Evolutionary conservation across 805 yeast genomes (phyloP).

Genomic region (Debaryomyces castellii): DNA sequence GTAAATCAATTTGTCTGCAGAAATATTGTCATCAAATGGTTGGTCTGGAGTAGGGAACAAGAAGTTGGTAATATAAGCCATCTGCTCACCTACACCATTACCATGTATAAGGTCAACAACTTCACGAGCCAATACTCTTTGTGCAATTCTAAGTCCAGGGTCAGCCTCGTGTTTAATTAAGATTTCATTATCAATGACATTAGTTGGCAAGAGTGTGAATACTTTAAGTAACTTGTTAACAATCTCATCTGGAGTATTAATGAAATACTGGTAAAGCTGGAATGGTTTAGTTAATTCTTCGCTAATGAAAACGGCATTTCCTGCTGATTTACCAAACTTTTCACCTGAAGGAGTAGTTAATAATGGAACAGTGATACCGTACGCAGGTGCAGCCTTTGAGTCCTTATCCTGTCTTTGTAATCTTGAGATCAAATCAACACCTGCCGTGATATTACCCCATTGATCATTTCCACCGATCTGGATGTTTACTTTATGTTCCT

Average conservation of each 20-base stretch:
- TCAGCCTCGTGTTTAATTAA: slow-evolving; percentile 51
- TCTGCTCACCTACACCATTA: slow-evolving; percentile 65
- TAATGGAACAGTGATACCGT: slow-evolving; percentile 87
- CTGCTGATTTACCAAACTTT: slow-evolving; percentile 96
- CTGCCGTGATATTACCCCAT: slow-evolving; percentile 98
- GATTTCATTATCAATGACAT: slow-evolving; percentile 51
- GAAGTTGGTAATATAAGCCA: slow-evolving; percentile 64
- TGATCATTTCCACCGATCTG: slow-evolving; percentile 98
- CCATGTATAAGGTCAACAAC: slow-evolving; percentile 90
- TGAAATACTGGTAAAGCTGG: slow-evolving; percentile 82
- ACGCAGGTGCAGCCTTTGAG: slow-evolving; percentile 35
- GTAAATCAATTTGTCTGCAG: slow-evolving; percentile 48
- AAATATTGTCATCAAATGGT: slow-evolving; percentile 44
- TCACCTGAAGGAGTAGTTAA: slow-evolving; percentile 86
- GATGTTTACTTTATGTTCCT: slow-evolving; percentile 54
- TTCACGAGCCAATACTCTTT: slow-evolving; percentile 75
- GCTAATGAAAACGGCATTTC: slow-evolving; percentile 91
- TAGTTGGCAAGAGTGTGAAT: slow-evolving; percentile 75
- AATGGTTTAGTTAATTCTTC: slow-evolving; percentile 72
- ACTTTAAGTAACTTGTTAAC: slow-evolving; percentile 66
- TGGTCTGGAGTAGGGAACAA: slow-evolving; percentile 60
- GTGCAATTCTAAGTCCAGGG: slow-evolving; percentile 72
- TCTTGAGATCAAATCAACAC: slow-evolving; percentile 80
- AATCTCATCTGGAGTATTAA: slow-evolving; percentile 75
- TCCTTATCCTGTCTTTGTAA: slow-evolving; percentile 27